Base-by-base conservation (phyloP, 257 asterid genomes). In the Solanum pinnatisectum region DNA sequence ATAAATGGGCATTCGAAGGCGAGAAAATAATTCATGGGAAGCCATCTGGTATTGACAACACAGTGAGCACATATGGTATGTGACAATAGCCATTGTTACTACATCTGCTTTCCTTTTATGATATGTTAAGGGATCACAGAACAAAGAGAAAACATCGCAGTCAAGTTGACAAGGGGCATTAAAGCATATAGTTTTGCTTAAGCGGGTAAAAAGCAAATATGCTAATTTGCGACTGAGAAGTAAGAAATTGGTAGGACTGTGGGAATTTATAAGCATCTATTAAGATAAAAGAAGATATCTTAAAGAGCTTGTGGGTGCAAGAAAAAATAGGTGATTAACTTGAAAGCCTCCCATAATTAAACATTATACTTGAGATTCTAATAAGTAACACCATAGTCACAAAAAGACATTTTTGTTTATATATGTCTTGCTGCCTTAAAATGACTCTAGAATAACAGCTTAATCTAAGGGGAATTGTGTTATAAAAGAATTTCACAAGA, bases 21-120 rank as follows among this genome's bases (percentile, higher is more conserved):
- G 99, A 97, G 90, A 97, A 97, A 91, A 97, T 97, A 87, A 92
- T 96, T 84, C 99, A 97, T 84, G 99, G 99, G 92, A 97, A 92
- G 92, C 99, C 99, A 89, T 97, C 99, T 36, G 99, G 99, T 86
- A 94, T 97, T 72, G 99, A 97, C 94, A 97, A 97, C 84, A 97
- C 99, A 60, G 99, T 97, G 27, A 96, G 99, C 96, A 97, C 99
- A 42, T 95, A 94, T 22, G 99, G 99, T 96, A 94, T 32, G 98
- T 93, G 46, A 89, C 68, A 84, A 40, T 74, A 71, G 35, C 70
- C 32, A 25, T 33, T 27, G 73, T 68, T 36, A 86, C 33, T 18
- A 86, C 46, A 46, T 73, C 30, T 46, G 1, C 44, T 16, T 82
- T 82, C 70, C 30, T 82, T 46, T 82, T 49, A 82, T 82, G 42